Evolutionary conservation across 1,284 basidiomycete species (phyloP).

Genomic region (Golubevia pallescens): DNA sequence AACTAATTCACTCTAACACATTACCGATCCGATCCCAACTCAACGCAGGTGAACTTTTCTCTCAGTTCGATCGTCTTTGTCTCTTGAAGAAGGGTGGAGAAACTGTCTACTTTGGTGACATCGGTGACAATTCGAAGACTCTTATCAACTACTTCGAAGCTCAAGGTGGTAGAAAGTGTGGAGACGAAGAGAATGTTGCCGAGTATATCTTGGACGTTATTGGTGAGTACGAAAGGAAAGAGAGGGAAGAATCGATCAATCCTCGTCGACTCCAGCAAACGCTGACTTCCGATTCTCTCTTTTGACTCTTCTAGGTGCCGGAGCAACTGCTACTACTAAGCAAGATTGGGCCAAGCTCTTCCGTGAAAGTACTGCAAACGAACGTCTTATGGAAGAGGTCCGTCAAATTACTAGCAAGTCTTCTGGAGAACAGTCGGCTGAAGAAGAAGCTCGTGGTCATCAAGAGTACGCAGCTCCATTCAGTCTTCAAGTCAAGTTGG

Average conservation of each 20-base stretch:
- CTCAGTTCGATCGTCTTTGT: slow-evolving; percentile 43
- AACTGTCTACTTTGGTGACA: slow-evolving; percentile 43
- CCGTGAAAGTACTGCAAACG: slow-evolving; percentile 20
- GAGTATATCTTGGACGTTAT: slow-evolving; percentile 53
- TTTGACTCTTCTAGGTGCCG: slow-evolving; percentile 30
- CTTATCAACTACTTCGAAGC: slow-evolving; percentile 43
- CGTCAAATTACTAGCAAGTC: not conserved
- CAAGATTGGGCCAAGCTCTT: slow-evolving; percentile 47
- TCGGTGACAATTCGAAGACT: slow-evolving; percentile 33
- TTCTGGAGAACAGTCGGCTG: slow-evolving; percentile 3
- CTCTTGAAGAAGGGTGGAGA: slow-evolving; percentile 46
- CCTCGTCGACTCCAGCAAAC: too few relatives aligned
- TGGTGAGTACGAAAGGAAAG: too few relatives aligned
- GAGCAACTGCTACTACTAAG: slow-evolving; percentile 41
- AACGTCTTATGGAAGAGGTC: too few relatives aligned
- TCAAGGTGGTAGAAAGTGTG: slow-evolving; percentile 26
- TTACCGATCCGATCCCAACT: too few relatives aligned
- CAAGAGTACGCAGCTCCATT: slow-evolving; percentile 50
- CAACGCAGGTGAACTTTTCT: slow-evolving; percentile 45
- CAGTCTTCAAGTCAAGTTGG: slow-evolving; percentile 20
- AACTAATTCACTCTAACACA: too few relatives aligned
- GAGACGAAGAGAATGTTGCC: slow-evolving; percentile 37
- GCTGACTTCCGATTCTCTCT: too few relatives aligned
- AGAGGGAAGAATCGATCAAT: too few relatives aligned
- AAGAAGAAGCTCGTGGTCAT: slow-evolving; percentile 23